Evolutionary conservation across 441 rosid genomes (phyloP).

Genomic region (Biscutella laevigata): DNA sequence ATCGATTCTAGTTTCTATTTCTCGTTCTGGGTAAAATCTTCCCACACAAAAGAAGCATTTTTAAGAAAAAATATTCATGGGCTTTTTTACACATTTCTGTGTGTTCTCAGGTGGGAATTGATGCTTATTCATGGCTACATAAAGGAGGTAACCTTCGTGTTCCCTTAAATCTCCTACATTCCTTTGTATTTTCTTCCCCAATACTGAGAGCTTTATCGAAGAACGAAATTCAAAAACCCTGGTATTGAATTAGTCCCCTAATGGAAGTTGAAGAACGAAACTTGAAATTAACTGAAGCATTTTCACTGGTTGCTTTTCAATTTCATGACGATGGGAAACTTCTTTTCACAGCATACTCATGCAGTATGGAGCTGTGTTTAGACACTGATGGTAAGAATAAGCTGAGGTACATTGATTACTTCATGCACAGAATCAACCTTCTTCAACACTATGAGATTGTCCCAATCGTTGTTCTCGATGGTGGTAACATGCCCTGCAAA

Average conservation of each 20-base stretch:
- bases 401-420: conserved; percentile 53
- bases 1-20: neutral
- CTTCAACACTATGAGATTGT: conserved; percentile 51
- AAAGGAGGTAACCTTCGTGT: conserved; percentile 58
- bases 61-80: neutral
- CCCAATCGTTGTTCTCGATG: conserved; percentile 79
- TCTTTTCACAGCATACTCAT: conserved; percentile 59
- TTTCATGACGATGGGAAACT: neutral
- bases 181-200: neutral
- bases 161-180: neutral
- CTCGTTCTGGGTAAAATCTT: conserved; percentile 2
- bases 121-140: conserved; percentile 89
- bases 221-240: neutral
- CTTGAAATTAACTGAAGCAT: neutral
- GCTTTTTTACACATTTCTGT: neutral
- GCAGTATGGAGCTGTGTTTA: conserved; percentile 88
- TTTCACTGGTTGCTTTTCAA: neutral
- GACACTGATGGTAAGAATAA: conserved; percentile 48
- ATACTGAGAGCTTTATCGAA: neutral
- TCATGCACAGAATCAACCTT: conserved; percentile 67
- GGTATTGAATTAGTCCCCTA: neutral
- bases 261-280: neutral
- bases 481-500: conserved; percentile 68
- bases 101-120: conserved; percentile 73
- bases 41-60: neutral